Base-by-base conservation (phyloP, 441 rosid genomes). In the Mallotus japonicus region DNA sequence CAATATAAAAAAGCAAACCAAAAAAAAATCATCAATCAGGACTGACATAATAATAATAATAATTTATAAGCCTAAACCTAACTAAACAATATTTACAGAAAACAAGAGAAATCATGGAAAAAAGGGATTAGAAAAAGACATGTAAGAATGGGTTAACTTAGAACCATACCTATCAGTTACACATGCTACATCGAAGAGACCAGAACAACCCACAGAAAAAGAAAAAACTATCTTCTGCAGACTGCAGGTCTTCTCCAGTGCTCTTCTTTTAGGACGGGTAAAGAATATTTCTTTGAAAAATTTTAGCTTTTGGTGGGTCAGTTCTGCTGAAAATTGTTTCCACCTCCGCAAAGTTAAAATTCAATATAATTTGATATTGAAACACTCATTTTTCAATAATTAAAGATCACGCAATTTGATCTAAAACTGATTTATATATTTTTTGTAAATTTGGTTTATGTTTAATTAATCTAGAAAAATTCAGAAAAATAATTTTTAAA, bases 81-180 rank as follows among this genome's bases (percentile, higher is more conserved):
- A 24, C 28, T 24, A 5, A 12, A 37, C 16, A 62, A 16, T 62
- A 17, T 42, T 42, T 42, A 46, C n/a, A 32, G 32, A 20, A 19
- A 46, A 13, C n/a, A 16, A 12, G 8, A 55, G 59, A 55, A 6
- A 22, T 17, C 59, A 55, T 15, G 28, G 28, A 24, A 10, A 4
- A 32, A 60, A 3, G n/a, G 44, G 3, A 15, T 14, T 1, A 53
- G 10, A 65, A 14, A 47, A 65, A 22, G 55, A 65, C 40, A 13
- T 49, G n/a, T 47, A 8, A 47, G 17, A 65, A 65, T 47, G 69
- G 69, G 42, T 37, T 11, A 50, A 61, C n/a, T 50, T 34, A 17
- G 16, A 61, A 53, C 75, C 59, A 59, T 70, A 58, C 32, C 54
- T 56, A n/a, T 53, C 6, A 16, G 46, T 42, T 42, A 42, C 8